A percentile compares a stretch with the other conserved stretches of the same genome.
phyloP scores from a whole-genome alignment of 306 rosid species.

The Quercus mongolica region DNA sequence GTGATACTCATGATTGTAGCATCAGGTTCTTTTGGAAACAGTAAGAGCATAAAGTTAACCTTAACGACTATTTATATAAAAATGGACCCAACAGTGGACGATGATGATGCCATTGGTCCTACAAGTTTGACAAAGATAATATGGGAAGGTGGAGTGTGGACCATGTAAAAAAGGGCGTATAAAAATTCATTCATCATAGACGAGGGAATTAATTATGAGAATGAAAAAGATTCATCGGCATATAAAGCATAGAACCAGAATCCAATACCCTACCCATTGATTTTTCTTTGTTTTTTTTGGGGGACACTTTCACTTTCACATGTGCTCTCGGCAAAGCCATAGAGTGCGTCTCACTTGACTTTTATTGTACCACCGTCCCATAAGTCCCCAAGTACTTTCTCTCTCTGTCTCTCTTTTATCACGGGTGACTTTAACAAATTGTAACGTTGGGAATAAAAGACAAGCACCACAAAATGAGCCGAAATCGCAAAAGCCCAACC shows the following conservation, averaged over 20 bases:
- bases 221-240: too few relatives aligned
- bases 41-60: conserved; percentile 17
- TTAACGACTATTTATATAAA: conserved; percentile 37
- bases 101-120: conserved; percentile 13
- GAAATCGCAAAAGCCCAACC: neutral
- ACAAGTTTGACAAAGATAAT: conserved; percentile 27
- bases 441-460: conserved; percentile 39
- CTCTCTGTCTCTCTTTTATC: conserved; percentile 2
- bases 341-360: too few relatives aligned
- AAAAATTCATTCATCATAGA: too few relatives aligned
- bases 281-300: too few relatives aligned
- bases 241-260: too few relatives aligned
- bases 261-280: too few relatives aligned
- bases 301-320: too few relatives aligned
- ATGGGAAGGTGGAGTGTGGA: neutral
- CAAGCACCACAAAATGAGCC: neutral
- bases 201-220: too few relatives aligned
- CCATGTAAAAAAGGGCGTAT: too few relatives aligned
- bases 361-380: too few relatives aligned
- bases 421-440: conserved; percentile 35
- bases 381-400: neutral
- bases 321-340: too few relatives aligned
- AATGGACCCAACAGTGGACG: neutral
- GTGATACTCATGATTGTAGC: conserved; percentile 35
- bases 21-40: conserved; percentile 39